phyloP scores from a whole-genome alignment of 148 eudicot species.

The Rhododendron mucronatum region DNA sequence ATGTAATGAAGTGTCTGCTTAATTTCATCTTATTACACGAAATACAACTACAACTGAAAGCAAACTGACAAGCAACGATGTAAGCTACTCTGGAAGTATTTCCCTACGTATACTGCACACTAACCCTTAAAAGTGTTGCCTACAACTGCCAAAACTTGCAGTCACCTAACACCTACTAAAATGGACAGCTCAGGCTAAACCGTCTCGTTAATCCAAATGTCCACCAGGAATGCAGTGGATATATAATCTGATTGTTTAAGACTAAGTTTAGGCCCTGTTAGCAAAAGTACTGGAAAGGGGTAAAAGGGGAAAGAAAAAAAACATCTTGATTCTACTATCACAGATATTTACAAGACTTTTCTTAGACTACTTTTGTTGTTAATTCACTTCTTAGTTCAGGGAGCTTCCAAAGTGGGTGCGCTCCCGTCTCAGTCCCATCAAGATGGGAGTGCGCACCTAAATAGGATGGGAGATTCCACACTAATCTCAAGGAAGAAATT shows the following conservation, averaged over 20 bases:
- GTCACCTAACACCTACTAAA: background rate
- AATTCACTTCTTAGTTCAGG: too few relatives aligned
- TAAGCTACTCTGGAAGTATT: background rate
- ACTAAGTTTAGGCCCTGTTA: background rate
- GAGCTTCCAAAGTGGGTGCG: too few relatives aligned
- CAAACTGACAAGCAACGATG: background rate
- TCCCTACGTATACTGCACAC: background rate
- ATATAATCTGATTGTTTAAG: background rate
- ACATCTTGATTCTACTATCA: background rate
- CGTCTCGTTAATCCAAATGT: background rate
- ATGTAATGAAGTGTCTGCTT: background rate
- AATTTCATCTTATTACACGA: background rate
- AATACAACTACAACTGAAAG: background rate
- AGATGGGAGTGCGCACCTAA: too few relatives aligned
- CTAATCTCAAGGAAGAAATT: too few relatives aligned
- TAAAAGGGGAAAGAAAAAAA: background rate
- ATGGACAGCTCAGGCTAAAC: background rate
- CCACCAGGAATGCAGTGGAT: background rate
- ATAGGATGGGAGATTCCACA: too few relatives aligned
- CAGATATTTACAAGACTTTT: background rate
- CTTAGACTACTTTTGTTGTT: background rate
- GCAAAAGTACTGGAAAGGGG: background rate
- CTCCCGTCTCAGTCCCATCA: too few relatives aligned
- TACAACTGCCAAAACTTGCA: background rate
- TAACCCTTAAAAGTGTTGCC: background rate